Conservation (phyloP, 306 rosid genomes). For the Quercus variabilis region DNA sequence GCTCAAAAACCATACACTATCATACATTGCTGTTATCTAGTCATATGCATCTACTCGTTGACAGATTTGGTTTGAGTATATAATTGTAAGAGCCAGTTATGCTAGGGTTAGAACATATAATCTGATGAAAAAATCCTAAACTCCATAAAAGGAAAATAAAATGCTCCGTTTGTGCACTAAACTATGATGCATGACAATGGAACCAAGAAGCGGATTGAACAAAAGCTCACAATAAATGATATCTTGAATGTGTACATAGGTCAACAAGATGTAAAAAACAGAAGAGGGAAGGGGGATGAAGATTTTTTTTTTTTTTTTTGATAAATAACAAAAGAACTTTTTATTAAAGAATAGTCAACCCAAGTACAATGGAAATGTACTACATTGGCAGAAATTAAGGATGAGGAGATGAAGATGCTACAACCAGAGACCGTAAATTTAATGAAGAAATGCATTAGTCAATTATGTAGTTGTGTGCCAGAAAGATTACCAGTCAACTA, state of each 20-base stretch:
- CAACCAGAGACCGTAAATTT: background rate
- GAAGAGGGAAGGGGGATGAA: background rate
- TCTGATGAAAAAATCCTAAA: background rate
- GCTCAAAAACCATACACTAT: too few relatives aligned
- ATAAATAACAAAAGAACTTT: too few relatives aligned
- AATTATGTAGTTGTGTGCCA: background rate
- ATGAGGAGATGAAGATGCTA: too few relatives aligned
- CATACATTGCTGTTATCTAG: too few relatives aligned
- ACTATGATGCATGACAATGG: background rate
- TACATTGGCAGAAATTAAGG: too few relatives aligned
- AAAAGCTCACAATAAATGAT: background rate
- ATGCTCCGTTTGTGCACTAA: background rate
- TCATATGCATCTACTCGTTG: too few relatives aligned
- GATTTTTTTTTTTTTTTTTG: too few relatives aligned
- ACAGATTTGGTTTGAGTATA: too few relatives aligned
- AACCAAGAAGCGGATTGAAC: background rate
- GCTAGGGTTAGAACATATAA: background rate
- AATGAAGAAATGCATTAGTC: background rate
- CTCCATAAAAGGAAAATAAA: background rate
- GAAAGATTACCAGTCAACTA: conserved; percentile 31
- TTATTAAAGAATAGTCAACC: too few relatives aligned
- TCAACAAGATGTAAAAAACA: background rate
- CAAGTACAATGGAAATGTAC: too few relatives aligned
- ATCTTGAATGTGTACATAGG: background rate
- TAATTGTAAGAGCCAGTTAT: too few relatives aligned